These are phyloP conservation scores for Claviceps sp. DNA, from an alignment of 2,329 filamentous ascomycete species.

Conservation along the genomic window DNA sequence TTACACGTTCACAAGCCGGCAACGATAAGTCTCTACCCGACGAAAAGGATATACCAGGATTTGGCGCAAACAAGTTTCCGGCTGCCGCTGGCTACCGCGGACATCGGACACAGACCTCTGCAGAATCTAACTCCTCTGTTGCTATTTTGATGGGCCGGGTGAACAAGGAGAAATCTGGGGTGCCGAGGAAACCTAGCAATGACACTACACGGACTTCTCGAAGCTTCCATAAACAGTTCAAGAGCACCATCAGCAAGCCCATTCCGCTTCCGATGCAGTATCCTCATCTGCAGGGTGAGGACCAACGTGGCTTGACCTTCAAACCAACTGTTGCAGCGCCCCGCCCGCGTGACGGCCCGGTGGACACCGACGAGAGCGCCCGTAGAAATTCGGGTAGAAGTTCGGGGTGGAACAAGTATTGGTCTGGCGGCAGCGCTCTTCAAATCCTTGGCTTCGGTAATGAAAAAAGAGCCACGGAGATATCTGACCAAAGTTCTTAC, in stretches of 20 bases:
- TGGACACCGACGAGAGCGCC: slow-evolving; percentile 26
- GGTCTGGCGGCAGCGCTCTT: slow-evolving; percentile 58
- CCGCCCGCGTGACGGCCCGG: slow-evolving; percentile 20
- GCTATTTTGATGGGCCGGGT: slow-evolving; percentile 53
- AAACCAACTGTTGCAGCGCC: slow-evolving; percentile 20
- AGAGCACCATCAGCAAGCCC: slow-evolving; percentile 48
- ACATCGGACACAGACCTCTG: slow-evolving; percentile 39
- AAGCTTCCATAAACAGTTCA: slow-evolving; percentile 49
- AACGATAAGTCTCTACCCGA: slow-evolving; percentile 31
- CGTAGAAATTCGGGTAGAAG: slow-evolving; percentile 58
- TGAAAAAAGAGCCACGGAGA: slow-evolving; percentile 35
- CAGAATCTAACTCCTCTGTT: slow-evolving; percentile 48
- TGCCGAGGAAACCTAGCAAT: slow-evolving; percentile 42
- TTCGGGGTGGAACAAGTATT: slow-evolving; percentile 67
- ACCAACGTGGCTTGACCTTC: slow-evolving; percentile 29
- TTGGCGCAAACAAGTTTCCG: slow-evolving; percentile 29
- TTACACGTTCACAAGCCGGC: slow-evolving; percentile 31
- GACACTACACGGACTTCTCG: slow-evolving; percentile 35
- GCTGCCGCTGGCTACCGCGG: slow-evolving; percentile 29
- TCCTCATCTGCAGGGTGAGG: slow-evolving; percentile 22
- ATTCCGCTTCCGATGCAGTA: slow-evolving; percentile 32
- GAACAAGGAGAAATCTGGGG: slow-evolving; percentile 29
- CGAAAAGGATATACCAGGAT: slow-evolving; percentile 44
- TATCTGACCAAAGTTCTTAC: slow-evolving; percentile 40
- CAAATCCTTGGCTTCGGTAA: slow-evolving; percentile 49